These are phyloP conservation scores for Hygrophila difformis DNA, from an alignment of 257 asterid genomes.

Conservation along the genomic window DNA sequence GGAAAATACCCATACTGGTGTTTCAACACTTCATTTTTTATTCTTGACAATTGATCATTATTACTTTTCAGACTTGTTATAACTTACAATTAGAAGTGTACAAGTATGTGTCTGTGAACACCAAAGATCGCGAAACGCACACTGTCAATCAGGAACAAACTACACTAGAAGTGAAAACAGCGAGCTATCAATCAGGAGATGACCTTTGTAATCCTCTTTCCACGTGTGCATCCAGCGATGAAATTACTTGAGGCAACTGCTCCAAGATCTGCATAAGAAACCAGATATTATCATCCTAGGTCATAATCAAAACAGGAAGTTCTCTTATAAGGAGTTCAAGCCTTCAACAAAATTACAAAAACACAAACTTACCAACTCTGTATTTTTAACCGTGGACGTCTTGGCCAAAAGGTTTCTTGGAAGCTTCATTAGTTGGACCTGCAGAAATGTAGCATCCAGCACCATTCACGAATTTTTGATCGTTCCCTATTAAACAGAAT, in stretches of 20 bases:
- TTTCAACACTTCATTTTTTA: too few relatives aligned
- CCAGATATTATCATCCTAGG: not conserved
- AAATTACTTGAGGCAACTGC: slow-evolving; percentile 72
- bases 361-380: slow-evolving; percentile 42
- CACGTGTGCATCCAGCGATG: slow-evolving; percentile 68
- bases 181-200: slow-evolving; percentile 4
- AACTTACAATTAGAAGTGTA: too few relatives aligned
- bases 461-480: not conserved
- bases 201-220: slow-evolving; percentile 68
- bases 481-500: not conserved
- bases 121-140: too few relatives aligned
- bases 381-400: slow-evolving; percentile 52
- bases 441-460: slow-evolving; percentile 16
- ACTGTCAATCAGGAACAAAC: too few relatives aligned
- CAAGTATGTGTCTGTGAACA: too few relatives aligned
- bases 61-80: too few relatives aligned
- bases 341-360: slow-evolving; percentile 3
- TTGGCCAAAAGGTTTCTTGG: slow-evolving; percentile 70
- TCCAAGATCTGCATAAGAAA: slow-evolving; percentile 42
- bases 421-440: slow-evolving; percentile 66
- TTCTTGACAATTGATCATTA: too few relatives aligned
- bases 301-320: slow-evolving; percentile 12
- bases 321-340: slow-evolving; percentile 11
- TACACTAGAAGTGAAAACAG: too few relatives aligned
- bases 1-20: too few relatives aligned